Base-by-base conservation (phyloP, 192 early-diverging fungal genomes). In the Rhizoclosmatium globosum region DNA sequence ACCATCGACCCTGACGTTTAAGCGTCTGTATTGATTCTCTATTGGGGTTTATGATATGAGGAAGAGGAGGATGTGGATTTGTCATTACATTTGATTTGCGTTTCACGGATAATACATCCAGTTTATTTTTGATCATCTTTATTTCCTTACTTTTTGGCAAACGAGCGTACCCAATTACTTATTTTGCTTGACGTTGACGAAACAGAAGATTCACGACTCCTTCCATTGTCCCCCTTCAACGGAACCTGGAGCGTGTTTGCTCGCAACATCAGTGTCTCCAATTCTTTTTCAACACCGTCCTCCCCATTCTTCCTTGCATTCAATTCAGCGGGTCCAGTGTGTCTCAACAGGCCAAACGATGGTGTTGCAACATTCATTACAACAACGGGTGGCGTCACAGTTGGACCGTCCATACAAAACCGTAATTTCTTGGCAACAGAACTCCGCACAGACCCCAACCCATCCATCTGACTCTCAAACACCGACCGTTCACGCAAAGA, bases 1-100 rank as follows among this genome's bases (percentile, higher is more conserved):
- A 91, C 89, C 57, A 89, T 96, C 71, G 88, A 92, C 53, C 90
- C 91, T 19, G 84, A 87, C 56, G 47, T 71, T 53, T 53, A 53
- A 53, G 50, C 17, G 6, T 7, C 50, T 31, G 31, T 31, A 31
- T 31, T 31, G 31, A 31, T 31, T 31, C 31, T 31, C 31, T 31
- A 31, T 31, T 31, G 31, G 31, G 31, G 31, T 31, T 31, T 31
- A 31, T 31, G 31, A 31, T 31, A 31, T 31, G 31, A 31, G 31
- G 31, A 31, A 31, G 31, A 31, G 31, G 31, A 31, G 31, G 31
- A 31, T 31, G 31, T 31, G 31, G 31, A 31, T 31, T 31, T 31
- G 31, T 31, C 31, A 53, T 53, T 7, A 17, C 9, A 53, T 53
- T 53, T 53, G 50, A 53, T 17, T 13, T 53, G 50, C 17, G 6